phyloP scores from a whole-genome alignment of 2,329 filamentous ascomycete species.

The Arthrobotrys sphaeroides region DNA sequence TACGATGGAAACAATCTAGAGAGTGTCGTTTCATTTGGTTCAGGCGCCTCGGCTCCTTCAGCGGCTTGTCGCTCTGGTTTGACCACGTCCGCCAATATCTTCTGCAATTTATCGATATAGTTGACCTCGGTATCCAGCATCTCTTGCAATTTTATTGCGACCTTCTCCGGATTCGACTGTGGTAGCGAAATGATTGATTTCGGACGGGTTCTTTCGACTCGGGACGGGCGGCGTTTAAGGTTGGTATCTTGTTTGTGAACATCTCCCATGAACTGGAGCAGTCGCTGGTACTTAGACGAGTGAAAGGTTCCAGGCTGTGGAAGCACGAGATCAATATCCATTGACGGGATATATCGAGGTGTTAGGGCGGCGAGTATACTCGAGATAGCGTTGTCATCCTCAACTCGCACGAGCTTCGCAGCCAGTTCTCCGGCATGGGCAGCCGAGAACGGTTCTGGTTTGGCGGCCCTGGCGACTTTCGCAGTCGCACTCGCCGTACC shows the following conservation, averaged over 20 bases:
- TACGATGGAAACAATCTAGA: slow-evolving; percentile 82
- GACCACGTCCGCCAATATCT: slow-evolving; percentile 82
- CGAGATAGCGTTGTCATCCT: slow-evolving; percentile 75
- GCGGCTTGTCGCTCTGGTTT: slow-evolving; percentile 60
- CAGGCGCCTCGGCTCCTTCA: slow-evolving; percentile 35
- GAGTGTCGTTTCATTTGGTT: slow-evolving; percentile 75
- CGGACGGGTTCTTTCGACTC: slow-evolving; percentile 48
- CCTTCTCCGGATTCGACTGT: slow-evolving; percentile 66
- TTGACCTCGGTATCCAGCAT: slow-evolving; percentile 79
- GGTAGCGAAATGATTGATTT: slow-evolving; percentile 44
- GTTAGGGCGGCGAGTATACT: slow-evolving; percentile 79
- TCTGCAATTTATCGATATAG: slow-evolving; percentile 87
- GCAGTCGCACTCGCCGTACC: slow-evolving; percentile 68
- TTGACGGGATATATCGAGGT: slow-evolving; percentile 81
- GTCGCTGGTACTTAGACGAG: slow-evolving; percentile 33
- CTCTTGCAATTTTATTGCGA: slow-evolving; percentile 72
- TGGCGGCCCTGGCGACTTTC: slow-evolving; percentile 66
- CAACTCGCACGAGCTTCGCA: slow-evolving; percentile 81
- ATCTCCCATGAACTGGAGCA: slow-evolving; percentile 68
- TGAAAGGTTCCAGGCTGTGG: slow-evolving; percentile 68
- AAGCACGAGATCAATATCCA: slow-evolving; percentile 87
- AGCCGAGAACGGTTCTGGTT: slow-evolving; percentile 80
- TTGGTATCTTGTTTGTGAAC: slow-evolving; percentile 61
- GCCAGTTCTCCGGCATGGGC: slow-evolving; percentile 92
- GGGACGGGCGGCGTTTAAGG: slow-evolving; percentile 62